Base-by-base conservation (phyloP, 2,329 filamentous ascomycete genomes). In the Pestalotiopsis sp. region DNA sequence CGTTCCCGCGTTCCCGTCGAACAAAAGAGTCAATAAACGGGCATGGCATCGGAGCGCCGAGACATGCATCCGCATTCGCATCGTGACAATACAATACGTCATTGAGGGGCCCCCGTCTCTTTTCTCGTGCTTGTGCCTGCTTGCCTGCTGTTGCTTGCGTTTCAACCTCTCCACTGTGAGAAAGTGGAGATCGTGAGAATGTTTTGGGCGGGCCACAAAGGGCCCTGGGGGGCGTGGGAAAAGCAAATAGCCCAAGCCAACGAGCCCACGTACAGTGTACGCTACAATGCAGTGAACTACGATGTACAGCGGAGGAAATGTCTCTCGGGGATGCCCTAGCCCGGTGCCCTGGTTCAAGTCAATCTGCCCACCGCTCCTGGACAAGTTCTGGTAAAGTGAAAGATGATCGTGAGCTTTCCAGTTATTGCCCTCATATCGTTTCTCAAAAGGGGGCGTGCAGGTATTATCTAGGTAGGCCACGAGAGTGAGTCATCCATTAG, bases 31-130 rank as follows among this genome's bases (percentile, higher is more conserved):
- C 45, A 9, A 9, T 52, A 49, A 49, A n/a, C n/a, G 23, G 58
- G 13, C 23, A 36, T 36, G 9, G 59, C 31, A 39, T 39, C 36
- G 27, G n/a, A 39, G 31, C 27, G 27, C 59, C 59, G 59, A 62
- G 59, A 62, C 59, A 39, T 62, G 59, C 59, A 59, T 27, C 20
- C 27, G 57, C 57, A 59, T 27, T 36, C 23, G 12, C 45, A 52
- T 52, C 57, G 23, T 23, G 57, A 27, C 27, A 20, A 20, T 12
- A 17, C 13, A 31, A 45, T 56, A 66, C 64, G 64, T 66, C 64
- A 66, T 66, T 57, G 64, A 66, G 64, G 59, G 64, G 64, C 14
- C 45, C 14, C 20, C 14, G 36, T 20, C 31, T 36, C 25, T 27
- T 27, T 27, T 31, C 31, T 31, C 7, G 6, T 36, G 6, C 31